Percentiles rank a stretch among this genome's conserved stretches.
phyloP scores from a whole-genome alignment of 108 stramenopile species.

The Skeletonema tropicum region DNA sequence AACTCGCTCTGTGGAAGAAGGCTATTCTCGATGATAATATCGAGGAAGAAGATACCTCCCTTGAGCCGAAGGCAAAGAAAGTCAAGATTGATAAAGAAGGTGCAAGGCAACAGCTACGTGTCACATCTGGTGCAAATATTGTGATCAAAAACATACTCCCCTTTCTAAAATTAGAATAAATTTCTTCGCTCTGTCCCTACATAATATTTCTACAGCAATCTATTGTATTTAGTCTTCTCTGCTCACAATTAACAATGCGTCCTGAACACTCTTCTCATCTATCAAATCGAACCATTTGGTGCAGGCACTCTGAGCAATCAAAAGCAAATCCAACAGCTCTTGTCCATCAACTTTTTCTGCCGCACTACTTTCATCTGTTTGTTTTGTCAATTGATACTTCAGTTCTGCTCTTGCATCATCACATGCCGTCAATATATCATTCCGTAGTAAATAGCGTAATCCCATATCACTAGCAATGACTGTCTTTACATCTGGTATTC shows the following conservation, averaged over 20 bases:
- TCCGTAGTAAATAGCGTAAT: constrained; percentile 53
- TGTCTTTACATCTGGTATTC: constrained; percentile 53
- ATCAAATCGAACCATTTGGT: constrained; percentile 55
- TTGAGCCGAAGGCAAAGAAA: too few species aligned
- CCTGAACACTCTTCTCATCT: constrained; percentile 28
- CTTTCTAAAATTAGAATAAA: too few species aligned
- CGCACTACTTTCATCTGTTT: not conserved
- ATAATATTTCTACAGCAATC: too few species aligned
- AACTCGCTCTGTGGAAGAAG: too few species aligned
- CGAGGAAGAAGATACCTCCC: too few species aligned
- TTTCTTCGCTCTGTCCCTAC: too few species aligned
- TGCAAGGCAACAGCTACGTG: too few species aligned
- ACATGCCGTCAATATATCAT: constrained; percentile 52
- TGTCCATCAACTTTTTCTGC: constrained; percentile 9
- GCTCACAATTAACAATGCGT: constrained; percentile 9
- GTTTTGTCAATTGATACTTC: constrained; percentile 39
- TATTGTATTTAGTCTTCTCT: not conserved
- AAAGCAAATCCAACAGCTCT: constrained; percentile 48
- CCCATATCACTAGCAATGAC: constrained; percentile 62
- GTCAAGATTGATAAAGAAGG: too few species aligned
- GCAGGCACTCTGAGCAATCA: constrained; percentile 35
- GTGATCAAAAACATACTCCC: too few species aligned
- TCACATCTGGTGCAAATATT: too few species aligned
- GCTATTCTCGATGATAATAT: too few species aligned
- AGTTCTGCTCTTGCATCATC: constrained; percentile 58